Conservation (phyloP, 768 basidiomycete genomes). For the Lactarius indigo region DNA sequence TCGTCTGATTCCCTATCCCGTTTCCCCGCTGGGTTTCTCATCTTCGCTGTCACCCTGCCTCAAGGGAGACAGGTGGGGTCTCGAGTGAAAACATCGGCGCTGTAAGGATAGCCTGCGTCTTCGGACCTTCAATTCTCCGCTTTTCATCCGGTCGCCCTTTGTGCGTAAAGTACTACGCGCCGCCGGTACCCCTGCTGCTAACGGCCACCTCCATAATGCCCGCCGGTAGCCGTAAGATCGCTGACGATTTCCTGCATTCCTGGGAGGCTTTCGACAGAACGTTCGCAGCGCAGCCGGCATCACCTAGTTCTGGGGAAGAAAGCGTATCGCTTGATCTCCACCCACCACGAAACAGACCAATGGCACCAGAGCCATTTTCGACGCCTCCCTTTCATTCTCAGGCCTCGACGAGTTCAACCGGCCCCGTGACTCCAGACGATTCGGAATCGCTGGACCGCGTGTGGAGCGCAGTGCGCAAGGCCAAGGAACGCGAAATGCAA, state of each 20-base stretch:
- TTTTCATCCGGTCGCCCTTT: conserved; percentile 26
- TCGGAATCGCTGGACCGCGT: conserved; percentile 47
- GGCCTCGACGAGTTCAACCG: conserved; percentile 26
- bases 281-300: conserved; percentile 24
- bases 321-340: conserved; percentile 14
- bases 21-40: conserved; percentile 12
- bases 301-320: conserved; percentile 17
- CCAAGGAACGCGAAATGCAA: conserved; percentile 64
- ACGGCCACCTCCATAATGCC: conserved; percentile 24
- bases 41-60: conserved; percentile 21
- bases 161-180: conserved; percentile 24
- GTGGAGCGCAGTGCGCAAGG: conserved; percentile 63
- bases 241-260: conserved; percentile 25
- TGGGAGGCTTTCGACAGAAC: conserved; percentile 28
- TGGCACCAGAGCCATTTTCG: conserved; percentile 28
- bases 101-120: conserved; percentile 15
- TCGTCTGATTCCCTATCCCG: conserved; percentile 12
- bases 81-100: conserved; percentile 16
- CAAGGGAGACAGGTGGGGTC: conserved; percentile 23
- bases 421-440: conserved; percentile 28
- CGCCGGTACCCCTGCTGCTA: conserved; percentile 21
- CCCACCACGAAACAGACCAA: conserved; percentile 20
- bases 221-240: conserved; percentile 17
- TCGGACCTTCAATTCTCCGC: conserved; percentile 27
- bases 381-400: conserved; percentile 21